phyloP scores from a whole-genome alignment of 306 rosid species.

The Acmispon strigosus region DNA sequence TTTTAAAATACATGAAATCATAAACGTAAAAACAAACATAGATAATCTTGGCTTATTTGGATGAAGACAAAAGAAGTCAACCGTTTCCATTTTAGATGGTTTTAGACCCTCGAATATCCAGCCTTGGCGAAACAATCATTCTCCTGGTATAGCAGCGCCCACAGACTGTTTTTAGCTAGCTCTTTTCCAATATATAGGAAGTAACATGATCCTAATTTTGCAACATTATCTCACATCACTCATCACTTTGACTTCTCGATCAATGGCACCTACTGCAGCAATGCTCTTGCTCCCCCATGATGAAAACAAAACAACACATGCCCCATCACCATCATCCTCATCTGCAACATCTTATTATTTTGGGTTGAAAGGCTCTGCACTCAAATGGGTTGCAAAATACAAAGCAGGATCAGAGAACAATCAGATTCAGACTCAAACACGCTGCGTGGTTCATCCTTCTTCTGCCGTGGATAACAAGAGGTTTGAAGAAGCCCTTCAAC shows the following conservation, averaged over 20 bases:
- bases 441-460: neutral
- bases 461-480: neutral
- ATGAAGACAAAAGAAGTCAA: constrained; percentile 4
- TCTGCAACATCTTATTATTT: constrained; percentile 18
- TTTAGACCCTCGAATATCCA: constrained; percentile 8
- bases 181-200: too few relatives aligned
- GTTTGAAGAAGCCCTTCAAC: constrained; percentile 22
- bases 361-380: constrained; percentile 15
- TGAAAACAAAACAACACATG: neutral
- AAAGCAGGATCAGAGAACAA: neutral
- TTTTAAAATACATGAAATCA: too few relatives aligned
- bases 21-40: too few relatives aligned
- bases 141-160: neutral
- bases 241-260: neutral
- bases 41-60: too few relatives aligned
- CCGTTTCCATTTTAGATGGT: neutral
- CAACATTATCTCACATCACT: neutral
- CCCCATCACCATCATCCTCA: neutral
- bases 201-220: neutral
- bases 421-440: neutral
- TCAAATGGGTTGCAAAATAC: neutral
- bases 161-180: neutral
- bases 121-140: neutral
- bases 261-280: constrained; percentile 36
- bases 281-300: constrained; percentile 27